Evolutionary conservation across 2,329 filamentous ascomycete genomes (phyloP).

Genomic region (Botryotinia convoluta): DNA sequence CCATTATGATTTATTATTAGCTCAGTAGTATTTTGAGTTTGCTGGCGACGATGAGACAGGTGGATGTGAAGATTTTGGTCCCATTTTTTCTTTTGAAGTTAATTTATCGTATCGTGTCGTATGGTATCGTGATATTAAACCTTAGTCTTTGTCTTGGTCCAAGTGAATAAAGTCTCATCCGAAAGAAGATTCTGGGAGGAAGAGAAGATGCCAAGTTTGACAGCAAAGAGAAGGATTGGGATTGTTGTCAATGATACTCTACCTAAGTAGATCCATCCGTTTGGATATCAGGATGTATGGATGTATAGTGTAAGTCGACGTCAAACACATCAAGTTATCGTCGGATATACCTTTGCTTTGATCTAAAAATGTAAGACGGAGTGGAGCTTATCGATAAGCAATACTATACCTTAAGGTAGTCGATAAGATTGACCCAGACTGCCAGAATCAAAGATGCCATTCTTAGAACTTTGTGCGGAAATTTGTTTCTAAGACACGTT

Average conservation of each 20-base stretch:
- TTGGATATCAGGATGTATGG: neutral
- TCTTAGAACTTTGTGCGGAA: neutral
- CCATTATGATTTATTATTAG: constrained; percentile 12
- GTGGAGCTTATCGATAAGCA: constrained; percentile 9
- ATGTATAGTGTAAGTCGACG: neutral
- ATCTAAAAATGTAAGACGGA: neutral
- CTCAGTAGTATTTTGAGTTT: neutral
- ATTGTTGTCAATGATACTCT: neutral
- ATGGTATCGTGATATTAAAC: neutral
- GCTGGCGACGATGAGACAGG: neutral
- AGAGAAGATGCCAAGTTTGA: neutral
- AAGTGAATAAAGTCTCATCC: neutral
- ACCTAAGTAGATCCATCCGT: neutral
- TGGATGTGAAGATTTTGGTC: neutral
- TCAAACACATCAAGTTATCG: neutral
- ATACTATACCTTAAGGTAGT: neutral
- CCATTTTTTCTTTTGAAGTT: neutral
- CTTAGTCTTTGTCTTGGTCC: neutral
- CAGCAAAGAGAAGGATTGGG: neutral
- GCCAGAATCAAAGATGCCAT: neutral
- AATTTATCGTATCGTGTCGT: neutral
- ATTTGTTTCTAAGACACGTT: neutral
- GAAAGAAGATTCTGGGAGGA: neutral
- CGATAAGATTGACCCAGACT: neutral
- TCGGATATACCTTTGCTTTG: neutral